Conservation (phyloP, 169 alveolate species). For the Plasmodium billcollinsi region DNA sequence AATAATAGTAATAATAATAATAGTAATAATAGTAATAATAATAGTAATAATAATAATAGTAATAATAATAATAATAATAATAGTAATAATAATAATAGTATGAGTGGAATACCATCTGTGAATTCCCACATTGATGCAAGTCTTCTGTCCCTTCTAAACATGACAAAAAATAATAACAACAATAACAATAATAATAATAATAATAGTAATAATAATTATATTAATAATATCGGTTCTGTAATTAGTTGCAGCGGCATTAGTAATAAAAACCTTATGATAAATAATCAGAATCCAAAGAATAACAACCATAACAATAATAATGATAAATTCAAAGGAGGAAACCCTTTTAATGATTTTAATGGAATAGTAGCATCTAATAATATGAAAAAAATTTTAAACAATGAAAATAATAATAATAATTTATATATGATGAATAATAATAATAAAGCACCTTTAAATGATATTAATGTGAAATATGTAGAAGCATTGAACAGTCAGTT, state of each 20-base stretch:
- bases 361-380: conserved; percentile 4
- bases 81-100: not conserved
- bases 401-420: conserved; percentile 15
- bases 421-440: not conserved
- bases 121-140: conserved; percentile 4
- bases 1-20: not conserved
- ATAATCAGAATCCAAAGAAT: not conserved
- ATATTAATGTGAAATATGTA: conserved; percentile 38
- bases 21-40: too few species aligned
- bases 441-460: conserved; percentile 14
- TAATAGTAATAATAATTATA: not conserved
- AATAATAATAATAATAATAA: not conserved
- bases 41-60: not conserved
- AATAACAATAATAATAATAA: not conserved
- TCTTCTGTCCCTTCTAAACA: conserved; percentile 20
- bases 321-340: not conserved
- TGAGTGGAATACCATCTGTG: not conserved
- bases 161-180: conserved; percentile 22
- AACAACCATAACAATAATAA: too few species aligned
- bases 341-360: not conserved
- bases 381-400: conserved; percentile 23
- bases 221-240: too few species aligned
- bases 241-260: too few species aligned
- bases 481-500: conserved; percentile 54
- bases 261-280: not conserved